Base-by-base conservation (phyloP, 2,329 filamentous ascomycete genomes). In the Lachnellula willkommii region DNA sequence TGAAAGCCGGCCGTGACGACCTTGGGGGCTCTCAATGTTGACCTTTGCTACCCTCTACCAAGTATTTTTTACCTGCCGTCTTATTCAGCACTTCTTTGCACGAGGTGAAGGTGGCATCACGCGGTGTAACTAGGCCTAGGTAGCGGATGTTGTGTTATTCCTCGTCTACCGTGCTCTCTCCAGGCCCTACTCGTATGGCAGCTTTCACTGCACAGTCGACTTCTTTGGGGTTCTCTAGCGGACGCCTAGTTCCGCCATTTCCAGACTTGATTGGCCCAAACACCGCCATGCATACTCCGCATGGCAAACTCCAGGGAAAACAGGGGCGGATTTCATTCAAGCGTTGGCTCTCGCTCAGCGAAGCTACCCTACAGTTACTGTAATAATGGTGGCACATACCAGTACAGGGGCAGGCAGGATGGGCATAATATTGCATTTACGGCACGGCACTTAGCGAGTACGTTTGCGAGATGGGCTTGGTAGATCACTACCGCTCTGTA, bases 201-300 rank as follows among this genome's bases (percentile, higher is more conserved):
- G 2, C 43, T 39, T 35, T 43, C 45, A 48, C 56, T 48, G 53
- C 56, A 55, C 37, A 39, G 32, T 17, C 47, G 47, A 50, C 52
- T 53, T 55, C 52, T 47, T 55, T 50, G 50, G 54, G 56, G 50
- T 51, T 58, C 49, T 40, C 52, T 58, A 52, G 56, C 56, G 56
- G 52, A 45, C 42, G 54, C 54, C 54, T 12, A 47, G 35, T 12
- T 24, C 26, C 47, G 46, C 35, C 37, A 32, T 42, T 37, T 40
- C 20, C 17, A 8, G 17, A 28, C 12, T 20, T 28, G 26, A 60
- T 57, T 57, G 46, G 53, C 53, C 46, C 22, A 52, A 56, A 52
- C 28, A 50, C 17, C 24, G 42, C 50, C 28, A 24, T 36, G 37
- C 40, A 36, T 49, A 20, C 20, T 20, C 20, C 20, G 20, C 20